Base-by-base conservation (phyloP, 2,329 filamentous ascomycete genomes). In the Trichoderma endophyticum region DNA sequence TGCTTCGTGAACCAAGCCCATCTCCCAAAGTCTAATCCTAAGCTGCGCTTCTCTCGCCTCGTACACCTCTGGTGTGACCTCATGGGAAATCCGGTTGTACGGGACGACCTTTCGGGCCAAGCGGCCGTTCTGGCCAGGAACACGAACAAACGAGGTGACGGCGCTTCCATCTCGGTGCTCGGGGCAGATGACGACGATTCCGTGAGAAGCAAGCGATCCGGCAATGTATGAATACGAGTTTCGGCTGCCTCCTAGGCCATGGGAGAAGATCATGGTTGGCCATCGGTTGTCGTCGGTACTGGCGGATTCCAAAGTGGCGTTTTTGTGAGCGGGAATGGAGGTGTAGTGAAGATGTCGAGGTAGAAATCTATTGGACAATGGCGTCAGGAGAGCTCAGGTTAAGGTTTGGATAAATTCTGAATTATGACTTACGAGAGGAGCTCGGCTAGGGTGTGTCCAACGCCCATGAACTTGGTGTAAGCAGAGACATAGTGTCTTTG, bases 171-270 rank as follows among this genome's bases (percentile, higher is more conserved):
- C 94, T 59, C 94, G 88, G 78, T 97, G 94, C 77, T 97, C 94
- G 0, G 93, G 90, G 71, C 93, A 94, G 68, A 95, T 84, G 2
- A 97, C 93, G 8, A 96, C 89, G 26, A 95, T 86, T 54, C 94
- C 94, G 77, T 96, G 91, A 24, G 92, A 94, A 5, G 94, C 92
- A 32, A 97, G 83, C 0, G 92, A 93, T 18, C 92, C 92, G 21
- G 88, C 91, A 28, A 97, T 83, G 77, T 95, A 91, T n/a, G 93
- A 95, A 82, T 97, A 97, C 12, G 93, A 90, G 77, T 96, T 96
- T 75, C 93, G 88, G 73, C 89, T 91, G 48, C 94, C 94, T 48
- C 92, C 94, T 1, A 97, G 85, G 1, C 94, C 94, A 78, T 97
- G 94, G 1, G 93, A 96, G 81, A 97, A 97, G 74, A 97, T 85